phyloP scores from a whole-genome alignment of 2,329 filamentous ascomycete genomes.

The Aciculosporium take region DNA sequence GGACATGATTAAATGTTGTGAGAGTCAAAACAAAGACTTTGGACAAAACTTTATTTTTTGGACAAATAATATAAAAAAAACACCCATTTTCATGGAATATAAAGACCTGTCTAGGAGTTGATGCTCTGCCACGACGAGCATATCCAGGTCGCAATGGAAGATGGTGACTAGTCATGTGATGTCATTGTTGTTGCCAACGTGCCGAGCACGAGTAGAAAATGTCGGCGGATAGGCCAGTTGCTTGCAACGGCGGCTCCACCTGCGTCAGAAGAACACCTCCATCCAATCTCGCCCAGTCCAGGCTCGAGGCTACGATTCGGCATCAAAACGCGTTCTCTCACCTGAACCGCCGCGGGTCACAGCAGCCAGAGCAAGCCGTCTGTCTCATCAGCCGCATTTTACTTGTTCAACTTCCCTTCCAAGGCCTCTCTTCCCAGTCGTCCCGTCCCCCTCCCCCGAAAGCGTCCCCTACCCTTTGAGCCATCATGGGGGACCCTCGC shows the following conservation, averaged over 20 bases:
- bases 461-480: conserved; percentile 3
- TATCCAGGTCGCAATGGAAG: no score
- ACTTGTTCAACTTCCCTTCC: not conserved
- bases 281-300: conserved; percentile 21
- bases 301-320: conserved; percentile 5
- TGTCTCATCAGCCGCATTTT: not conserved
- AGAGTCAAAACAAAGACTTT: no score
- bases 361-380: no score
- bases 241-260: conserved; percentile 16
- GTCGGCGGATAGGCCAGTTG: not conserved
- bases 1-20: no score
- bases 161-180: conserved; percentile 24
- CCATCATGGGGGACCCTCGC: conserved; percentile 40
- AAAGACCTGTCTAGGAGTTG: no score
- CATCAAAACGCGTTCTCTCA: conserved; percentile 7
- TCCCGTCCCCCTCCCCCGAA: conserved; percentile 5
- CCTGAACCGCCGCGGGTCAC: no score
- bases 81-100: not conserved
- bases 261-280: conserved; percentile 22
- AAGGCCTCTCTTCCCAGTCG: not conserved
- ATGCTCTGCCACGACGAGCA: no score
- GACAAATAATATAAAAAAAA: not conserved
- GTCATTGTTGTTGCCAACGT: conserved; percentile 17
- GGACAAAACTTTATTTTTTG: no score
- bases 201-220: not conserved